A percentile compares a stretch with the other conserved stretches of the same genome.
phyloP scores from a whole-genome alignment of 495 filamentous ascomycete species.

The Tuber brumale region DNA sequence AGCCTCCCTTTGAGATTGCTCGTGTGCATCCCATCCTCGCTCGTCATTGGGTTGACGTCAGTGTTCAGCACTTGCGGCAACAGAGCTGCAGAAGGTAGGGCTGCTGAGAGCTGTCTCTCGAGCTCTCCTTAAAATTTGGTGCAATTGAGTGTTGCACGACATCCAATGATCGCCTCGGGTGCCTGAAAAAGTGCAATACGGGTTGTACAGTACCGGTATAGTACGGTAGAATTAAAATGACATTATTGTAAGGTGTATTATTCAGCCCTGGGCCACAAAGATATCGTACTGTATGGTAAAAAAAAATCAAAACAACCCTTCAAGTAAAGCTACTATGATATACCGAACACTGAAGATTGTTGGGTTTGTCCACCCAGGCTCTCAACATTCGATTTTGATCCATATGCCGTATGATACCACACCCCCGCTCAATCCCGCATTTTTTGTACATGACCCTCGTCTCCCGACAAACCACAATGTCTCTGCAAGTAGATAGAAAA shows the following conservation, averaged over 20 bases:
- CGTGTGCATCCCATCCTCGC: neutral
- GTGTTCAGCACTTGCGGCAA: neutral
- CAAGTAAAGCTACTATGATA: neutral
- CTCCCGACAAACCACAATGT: neutral
- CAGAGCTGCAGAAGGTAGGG: neutral
- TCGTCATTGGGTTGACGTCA: constrained; percentile 1
- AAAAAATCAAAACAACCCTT: neutral
- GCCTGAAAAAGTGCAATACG: neutral
- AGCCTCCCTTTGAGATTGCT: neutral
- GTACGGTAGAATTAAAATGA: neutral
- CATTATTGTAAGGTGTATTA: neutral
- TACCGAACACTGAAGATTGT: neutral
- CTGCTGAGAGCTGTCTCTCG: neutral
- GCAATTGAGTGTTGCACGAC: neutral
- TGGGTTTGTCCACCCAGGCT: neutral
- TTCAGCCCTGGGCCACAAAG: neutral
- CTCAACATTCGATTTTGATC: neutral
- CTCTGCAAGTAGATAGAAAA: neutral
- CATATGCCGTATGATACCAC: neutral
- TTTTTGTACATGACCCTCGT: neutral
- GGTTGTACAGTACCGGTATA: neutral
- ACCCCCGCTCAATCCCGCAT: neutral
- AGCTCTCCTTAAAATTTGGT: neutral
- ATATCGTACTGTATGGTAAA: neutral
- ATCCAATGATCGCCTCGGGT: neutral